Evolutionary conservation across 495 filamentous ascomycete species (phyloP), one percentile per base, ranked within the genome.

Genomic region (Trichocladium antarcticum): DNA sequence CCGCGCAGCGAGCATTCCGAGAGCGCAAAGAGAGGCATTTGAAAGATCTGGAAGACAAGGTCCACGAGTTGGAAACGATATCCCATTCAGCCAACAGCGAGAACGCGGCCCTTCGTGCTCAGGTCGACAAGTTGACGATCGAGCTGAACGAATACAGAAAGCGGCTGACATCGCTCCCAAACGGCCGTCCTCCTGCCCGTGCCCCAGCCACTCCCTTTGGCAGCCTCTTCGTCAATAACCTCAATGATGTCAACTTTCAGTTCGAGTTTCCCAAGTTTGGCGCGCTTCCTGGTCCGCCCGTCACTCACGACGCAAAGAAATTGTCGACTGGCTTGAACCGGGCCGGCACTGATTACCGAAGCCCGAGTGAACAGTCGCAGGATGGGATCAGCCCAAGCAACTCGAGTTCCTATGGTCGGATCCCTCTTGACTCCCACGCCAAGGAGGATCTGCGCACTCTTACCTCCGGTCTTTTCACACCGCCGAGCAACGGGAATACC

Each of bases 21-120:
- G 92, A 99, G 63, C 85, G 92, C 40, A 99, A 99, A 70, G 92
- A 99, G 68, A 94, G 87, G 68, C 92, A 99, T 59, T 62, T 99
- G 37, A 94, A 90, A 62, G 93, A 99, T 59, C 73, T 99, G 21
- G 92, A 99, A 65, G 86, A 81, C 41, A 96, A 96, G 64, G 92
- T 97, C 17, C 75, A 85, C 16, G 89, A 95, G 57, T 70, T 99
- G n/a, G 83, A 93, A 62, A 89, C 89, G 68, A 74, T 77, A 2
- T 93, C 90, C 1, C 82, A 94, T 53, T 70, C 78, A 21, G 74
- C 89, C 31, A 92, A 82, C 60, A 80, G 88, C 54, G 89, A 97
- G 67, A 97, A 97, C 57, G 80, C 78, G 41, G 68, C 87, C 40
- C 76, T 97, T 14, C 83, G 85, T 37, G 81, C 84, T 24, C 82